These are phyloP conservation scores for Prunus davidiana DNA, from an alignment of 306 rosid species.

Conservation along the genomic window DNA sequence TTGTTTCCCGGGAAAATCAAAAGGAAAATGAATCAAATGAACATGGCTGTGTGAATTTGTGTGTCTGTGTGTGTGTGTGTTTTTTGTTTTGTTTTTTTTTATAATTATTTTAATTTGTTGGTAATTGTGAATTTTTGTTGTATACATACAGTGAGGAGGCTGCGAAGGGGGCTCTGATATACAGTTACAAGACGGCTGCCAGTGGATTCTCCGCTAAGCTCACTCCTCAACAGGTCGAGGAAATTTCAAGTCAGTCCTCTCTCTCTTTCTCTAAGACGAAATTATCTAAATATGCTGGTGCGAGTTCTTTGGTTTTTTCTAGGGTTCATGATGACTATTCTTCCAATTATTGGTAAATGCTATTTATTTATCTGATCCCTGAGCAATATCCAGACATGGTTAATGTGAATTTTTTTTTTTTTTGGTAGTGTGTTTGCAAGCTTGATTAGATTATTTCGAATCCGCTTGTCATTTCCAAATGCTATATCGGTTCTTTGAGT, in stretches of 20 bases:
- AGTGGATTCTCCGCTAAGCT: constrained; percentile 95
- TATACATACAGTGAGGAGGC: constrained; percentile 61
- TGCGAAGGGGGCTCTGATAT: constrained; percentile 86
- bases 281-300: no score
- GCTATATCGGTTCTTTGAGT: no score
- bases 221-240: constrained; percentile 54
- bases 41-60: background rate
- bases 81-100: background rate
- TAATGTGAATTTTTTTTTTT: no score
- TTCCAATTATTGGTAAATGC: no score
- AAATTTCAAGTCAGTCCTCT: constrained; percentile 36
- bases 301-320: no score
- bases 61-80: background rate
- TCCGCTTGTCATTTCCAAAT: no score
- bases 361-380: no score
- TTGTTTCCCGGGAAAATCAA: constrained; percentile 8
- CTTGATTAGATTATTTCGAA: no score
- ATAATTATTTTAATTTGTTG: background rate
- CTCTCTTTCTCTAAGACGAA: background rate
- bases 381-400: no score
- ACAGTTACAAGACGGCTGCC: constrained; percentile 81
- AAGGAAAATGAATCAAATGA: background rate
- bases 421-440: no score
- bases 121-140: background rate
- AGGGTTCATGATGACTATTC: no score